A percentile compares a stretch with the other conserved stretches of the same genome.
Evolutionary conservation across 1,284 basidiomycete genomes (phyloP).

Genomic region (Fomitiporia mediterranea): DNA sequence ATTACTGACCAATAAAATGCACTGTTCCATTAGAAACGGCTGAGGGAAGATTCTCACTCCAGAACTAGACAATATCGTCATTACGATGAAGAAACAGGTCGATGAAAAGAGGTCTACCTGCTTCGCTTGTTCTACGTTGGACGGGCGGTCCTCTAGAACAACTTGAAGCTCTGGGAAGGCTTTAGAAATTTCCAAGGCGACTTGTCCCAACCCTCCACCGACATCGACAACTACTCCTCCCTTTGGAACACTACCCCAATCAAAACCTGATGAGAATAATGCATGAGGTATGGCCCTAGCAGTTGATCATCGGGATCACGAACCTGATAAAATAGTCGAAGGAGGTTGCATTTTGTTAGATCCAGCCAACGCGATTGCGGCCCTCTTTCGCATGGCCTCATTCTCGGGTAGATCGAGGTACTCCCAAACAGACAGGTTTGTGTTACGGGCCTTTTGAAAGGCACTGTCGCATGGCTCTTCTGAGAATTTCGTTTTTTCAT

Average conservation of each 20-base stretch:
- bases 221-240: constrained; percentile 25
- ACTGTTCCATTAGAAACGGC: constrained; percentile 15
- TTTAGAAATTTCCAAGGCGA: constrained; percentile 19
- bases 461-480: constrained; percentile 16
- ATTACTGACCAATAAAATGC: constrained; percentile 16
- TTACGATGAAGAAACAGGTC: too few species aligned
- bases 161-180: constrained; percentile 19
- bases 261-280: constrained; percentile 13
- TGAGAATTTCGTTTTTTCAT: constrained; percentile 21
- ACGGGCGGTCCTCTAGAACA: constrained; percentile 24
- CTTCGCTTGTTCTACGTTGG: constrained; percentile 10
- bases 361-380: constrained; percentile 20
- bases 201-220: constrained; percentile 22
- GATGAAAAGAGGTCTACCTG: neutral
- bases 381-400: constrained; percentile 14
- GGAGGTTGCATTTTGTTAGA: constrained; percentile 15
- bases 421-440: constrained; percentile 10
- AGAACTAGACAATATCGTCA: constrained; percentile 4
- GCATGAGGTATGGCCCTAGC: neutral
- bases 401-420: constrained; percentile 9
- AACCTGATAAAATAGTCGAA: neutral
- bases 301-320: neutral
- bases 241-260: constrained; percentile 15
- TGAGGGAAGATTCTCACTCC: constrained; percentile 3
- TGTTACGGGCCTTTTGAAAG: constrained; percentile 7